Conservation (phyloP, 371 early-diverging fungal genomes). For the Coemansia sp. region DNA sequence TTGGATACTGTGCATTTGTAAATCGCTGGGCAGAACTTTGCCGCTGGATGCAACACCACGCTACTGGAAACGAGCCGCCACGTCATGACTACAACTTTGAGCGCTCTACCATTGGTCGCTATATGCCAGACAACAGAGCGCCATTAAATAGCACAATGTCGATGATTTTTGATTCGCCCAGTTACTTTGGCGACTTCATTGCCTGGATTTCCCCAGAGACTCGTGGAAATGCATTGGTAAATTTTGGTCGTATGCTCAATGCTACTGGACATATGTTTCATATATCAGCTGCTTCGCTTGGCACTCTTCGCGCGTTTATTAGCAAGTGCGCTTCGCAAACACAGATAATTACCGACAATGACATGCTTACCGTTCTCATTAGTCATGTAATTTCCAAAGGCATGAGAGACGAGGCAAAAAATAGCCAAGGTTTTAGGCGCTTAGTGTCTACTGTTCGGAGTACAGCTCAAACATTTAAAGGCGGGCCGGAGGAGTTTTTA, state of each 20-base stretch:
- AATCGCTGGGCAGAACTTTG: constrained; percentile 21
- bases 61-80: background rate
- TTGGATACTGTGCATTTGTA: constrained; percentile 21
- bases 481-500: background rate
- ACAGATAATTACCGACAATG: constrained; percentile 13
- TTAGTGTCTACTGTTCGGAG: background rate
- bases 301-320: background rate
- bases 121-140: background rate
- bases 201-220: constrained; percentile 13
- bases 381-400: background rate
- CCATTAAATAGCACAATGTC: background rate
- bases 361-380: constrained; percentile 14
- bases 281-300: background rate
- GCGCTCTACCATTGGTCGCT: background rate
- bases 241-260: background rate
- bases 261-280: constrained; percentile 10
- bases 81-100: background rate
- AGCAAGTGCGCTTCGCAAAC: background rate
- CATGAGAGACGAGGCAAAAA: background rate
- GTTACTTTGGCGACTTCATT: background rate
- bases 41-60: background rate
- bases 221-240: background rate
- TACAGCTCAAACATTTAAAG: background rate
- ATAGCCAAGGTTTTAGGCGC: background rate
- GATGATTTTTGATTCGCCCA: background rate